Evolutionary conservation across 352 stramenopile genomes (phyloP), one percentile per base, ranked within the genome.

Genomic region (Lagenidium giganteum): DNA sequence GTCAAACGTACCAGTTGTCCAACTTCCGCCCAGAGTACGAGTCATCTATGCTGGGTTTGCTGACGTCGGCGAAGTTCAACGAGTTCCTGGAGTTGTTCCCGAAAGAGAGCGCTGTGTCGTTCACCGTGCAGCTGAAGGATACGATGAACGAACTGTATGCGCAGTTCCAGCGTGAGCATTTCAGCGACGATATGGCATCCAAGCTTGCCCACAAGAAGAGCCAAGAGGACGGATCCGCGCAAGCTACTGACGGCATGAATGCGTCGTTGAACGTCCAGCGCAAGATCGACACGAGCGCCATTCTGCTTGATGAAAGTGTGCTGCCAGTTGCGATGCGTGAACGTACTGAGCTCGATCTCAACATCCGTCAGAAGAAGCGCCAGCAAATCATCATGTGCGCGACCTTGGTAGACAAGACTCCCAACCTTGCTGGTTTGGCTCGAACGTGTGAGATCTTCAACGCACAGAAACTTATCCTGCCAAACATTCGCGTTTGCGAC

Each of bases 401-500:
- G 16, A 87, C 68, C 18, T 69, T 98, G 16, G 78, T 98, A 8
- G 87, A 97, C 61, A 98, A 97, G 63, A 65, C 95, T 23, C 88
- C 93, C 13, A 98, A 98, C 58, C 52, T 97, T 13, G 93, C 78
- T 14, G 93, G 93, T 2, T 66, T 98, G 11, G 87, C 88, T 26
- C 69, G 93, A 31, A 98, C 91, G 2, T 89, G 82, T 42, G 93
- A 98, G 64, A 96, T 98, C 18, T 97, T 98, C 64, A 85, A 90
- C 36, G 82, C 83, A n/a, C 64, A 93, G 49, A 69, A 70, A 17
- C 64, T 98, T 4, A 61, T 96, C 2, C 70, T 98, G 21, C 83
- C 87, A 0, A 93, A 96, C 54, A 33, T 83, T 29, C 61, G 63
- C 26, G 64, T 95, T 27, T 64, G 52, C 12, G 73, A 93, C 28